Evolutionary conservation across 371 early-diverging fungal species (phyloP).

Genomic region (Phascolomyces articulosus): DNA sequence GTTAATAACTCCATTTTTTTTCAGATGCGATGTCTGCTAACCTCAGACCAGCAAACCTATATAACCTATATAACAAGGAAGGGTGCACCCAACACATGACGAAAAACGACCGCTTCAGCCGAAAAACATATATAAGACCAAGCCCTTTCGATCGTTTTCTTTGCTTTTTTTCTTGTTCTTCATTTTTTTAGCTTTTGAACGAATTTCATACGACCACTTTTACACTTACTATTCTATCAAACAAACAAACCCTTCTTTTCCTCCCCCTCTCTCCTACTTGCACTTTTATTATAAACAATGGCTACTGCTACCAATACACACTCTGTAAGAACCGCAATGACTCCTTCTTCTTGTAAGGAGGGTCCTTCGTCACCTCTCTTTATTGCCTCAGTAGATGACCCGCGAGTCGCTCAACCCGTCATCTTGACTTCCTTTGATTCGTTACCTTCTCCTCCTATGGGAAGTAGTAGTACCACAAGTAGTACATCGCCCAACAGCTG

Average conservation of each 20-base stretch:
- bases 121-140: slow-evolving; percentile 21
- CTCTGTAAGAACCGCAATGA: background rate
- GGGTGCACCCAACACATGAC: slow-evolving; percentile 22
- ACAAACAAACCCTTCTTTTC: background rate
- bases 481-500: background rate
- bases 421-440: slow-evolving; percentile 4
- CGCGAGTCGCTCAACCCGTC: background rate
- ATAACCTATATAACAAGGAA: slow-evolving; percentile 25
- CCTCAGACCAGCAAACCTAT: slow-evolving; percentile 38
- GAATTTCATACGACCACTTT: background rate
- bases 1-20: slow-evolving; percentile 13
- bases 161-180: slow-evolving; percentile 7
- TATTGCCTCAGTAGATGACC: background rate
- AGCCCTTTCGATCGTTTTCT: slow-evolving; percentile 6
- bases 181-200: background rate
- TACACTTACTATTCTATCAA: background rate
- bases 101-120: slow-evolving; percentile 13
- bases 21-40: slow-evolving; percentile 24
- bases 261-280: background rate
- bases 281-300: background rate
- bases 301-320: background rate
- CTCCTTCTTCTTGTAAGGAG: background rate
- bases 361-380: background rate
- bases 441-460: slow-evolving; percentile 1
- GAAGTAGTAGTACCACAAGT: too few species aligned